These are phyloP conservation scores for Candida maris DNA, from an alignment of 805 yeast species.

Conservation along the genomic window DNA sequence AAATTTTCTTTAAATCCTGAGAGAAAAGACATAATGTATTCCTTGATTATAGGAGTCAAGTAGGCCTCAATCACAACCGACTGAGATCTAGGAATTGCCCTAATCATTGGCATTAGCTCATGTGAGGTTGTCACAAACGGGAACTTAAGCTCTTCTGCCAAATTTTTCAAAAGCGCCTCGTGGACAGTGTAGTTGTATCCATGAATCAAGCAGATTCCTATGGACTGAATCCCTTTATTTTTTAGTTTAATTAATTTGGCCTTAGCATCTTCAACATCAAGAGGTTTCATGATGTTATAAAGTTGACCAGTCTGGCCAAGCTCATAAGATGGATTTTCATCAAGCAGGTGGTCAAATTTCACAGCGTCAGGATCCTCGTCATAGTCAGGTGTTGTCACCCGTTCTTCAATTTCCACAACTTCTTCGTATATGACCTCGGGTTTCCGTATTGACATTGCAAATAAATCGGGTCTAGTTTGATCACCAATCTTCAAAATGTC, in stretches of 20 bases:
- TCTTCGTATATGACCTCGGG: slow-evolving; percentile 13
- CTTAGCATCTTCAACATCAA: slow-evolving; percentile 15
- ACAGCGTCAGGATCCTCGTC: slow-evolving; percentile 20
- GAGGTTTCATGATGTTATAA: slow-evolving; percentile 19
- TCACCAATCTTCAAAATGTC: slow-evolving; percentile 30
- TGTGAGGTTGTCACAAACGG: slow-evolving; percentile 30
- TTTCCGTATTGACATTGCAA: slow-evolving; percentile 11
- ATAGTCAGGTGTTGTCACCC: slow-evolving; percentile 20
- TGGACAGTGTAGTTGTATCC: slow-evolving; percentile 35
- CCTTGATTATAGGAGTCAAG: slow-evolving; percentile 37
- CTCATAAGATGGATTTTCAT: slow-evolving; percentile 1
- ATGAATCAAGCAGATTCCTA: slow-evolving; percentile 35
- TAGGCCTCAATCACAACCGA: slow-evolving; percentile 37
- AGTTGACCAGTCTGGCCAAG: slow-evolving; percentile 12
- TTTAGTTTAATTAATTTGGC: slow-evolving; percentile 20
- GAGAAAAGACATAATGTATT: slow-evolving; percentile 35
- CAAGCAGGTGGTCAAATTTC: slow-evolving; percentile 3
- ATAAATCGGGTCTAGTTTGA: slow-evolving; percentile 25
- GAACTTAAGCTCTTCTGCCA: slow-evolving; percentile 41
- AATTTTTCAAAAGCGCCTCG: slow-evolving; percentile 30
- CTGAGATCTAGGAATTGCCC: slow-evolving; percentile 34
- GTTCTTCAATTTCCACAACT: slow-evolving; percentile 14
- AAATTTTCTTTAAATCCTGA: slow-evolving; percentile 20
- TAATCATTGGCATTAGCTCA: slow-evolving; percentile 33
- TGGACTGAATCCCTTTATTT: slow-evolving; percentile 19